Evolutionary conservation across 2,329 filamentous ascomycete genomes (phyloP).

Genomic region (Alternaria sp.): DNA sequence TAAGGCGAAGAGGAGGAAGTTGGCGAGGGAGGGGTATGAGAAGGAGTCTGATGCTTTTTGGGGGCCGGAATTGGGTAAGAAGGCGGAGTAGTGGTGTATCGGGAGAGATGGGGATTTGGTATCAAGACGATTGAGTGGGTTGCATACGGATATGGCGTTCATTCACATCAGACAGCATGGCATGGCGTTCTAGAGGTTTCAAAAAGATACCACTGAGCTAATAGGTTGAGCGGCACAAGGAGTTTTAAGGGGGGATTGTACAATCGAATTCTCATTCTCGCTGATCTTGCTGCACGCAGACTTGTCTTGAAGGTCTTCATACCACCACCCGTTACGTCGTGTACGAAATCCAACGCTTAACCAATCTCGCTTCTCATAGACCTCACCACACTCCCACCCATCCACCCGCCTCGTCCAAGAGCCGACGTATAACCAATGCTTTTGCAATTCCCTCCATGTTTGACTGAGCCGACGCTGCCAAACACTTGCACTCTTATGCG

Average conservation of each 20-base stretch:
- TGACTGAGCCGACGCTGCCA: not conserved
- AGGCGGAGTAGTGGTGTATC: not conserved
- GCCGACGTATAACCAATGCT: not conserved
- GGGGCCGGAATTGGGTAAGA: slow-evolving; percentile 45
- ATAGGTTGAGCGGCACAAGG: not conserved
- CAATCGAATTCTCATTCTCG: not conserved
- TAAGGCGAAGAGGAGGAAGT: slow-evolving; percentile 54
- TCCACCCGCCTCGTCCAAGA: not conserved
- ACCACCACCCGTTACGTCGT: not conserved
- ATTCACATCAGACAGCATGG: not conserved
- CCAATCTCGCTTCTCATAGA: not conserved
- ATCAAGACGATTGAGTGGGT: no score
- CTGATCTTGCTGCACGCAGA: not conserved
- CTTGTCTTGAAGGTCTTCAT: no score
- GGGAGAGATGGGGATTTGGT: no score
- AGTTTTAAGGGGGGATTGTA: not conserved
- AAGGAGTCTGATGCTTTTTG: slow-evolving; percentile 57
- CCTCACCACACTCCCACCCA: not conserved
- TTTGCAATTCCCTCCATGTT: not conserved
- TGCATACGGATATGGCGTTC: not conserved
- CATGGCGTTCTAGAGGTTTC: not conserved
- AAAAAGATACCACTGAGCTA: not conserved
- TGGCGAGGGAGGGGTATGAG: slow-evolving; percentile 51
- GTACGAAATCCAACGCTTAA: not conserved
- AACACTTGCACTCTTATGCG: not conserved